Conservation (phyloP, 495 filamentous ascomycete genomes). For the Hypoxylon rickii region DNA sequence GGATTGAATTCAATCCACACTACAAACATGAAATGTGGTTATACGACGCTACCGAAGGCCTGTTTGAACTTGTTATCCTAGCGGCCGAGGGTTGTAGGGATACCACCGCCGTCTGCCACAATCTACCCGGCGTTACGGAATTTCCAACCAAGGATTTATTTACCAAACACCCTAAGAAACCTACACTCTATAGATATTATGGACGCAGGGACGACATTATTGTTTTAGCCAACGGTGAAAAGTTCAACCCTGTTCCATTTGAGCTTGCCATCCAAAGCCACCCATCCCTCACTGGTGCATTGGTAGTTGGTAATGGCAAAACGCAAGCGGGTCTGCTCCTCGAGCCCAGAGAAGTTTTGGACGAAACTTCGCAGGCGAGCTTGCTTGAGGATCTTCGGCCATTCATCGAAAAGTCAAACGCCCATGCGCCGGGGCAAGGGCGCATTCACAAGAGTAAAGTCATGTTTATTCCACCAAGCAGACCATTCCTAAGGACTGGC, state of each 20-base stretch:
- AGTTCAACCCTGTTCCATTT: conserved; percentile 53
- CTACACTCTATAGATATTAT: conserved; percentile 45
- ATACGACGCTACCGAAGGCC: conserved; percentile 26
- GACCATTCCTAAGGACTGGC: conserved; percentile 54
- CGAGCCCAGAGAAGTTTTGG: conserved; percentile 34
- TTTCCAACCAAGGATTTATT: conserved; percentile 56
- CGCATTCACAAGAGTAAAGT: conserved; percentile 56
- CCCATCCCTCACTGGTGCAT: conserved; percentile 42
- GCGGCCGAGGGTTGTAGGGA: conserved; percentile 6
- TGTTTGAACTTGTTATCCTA: conserved; percentile 29
- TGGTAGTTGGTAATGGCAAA: conserved; percentile 47
- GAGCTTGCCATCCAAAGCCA: conserved; percentile 37
- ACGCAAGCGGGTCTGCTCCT: conserved; percentile 50
- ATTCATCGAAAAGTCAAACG: conserved; percentile 53
- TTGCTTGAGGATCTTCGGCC: conserved; percentile 54
- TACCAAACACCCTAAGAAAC: conserved; percentile 43
- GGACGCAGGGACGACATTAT: conserved; percentile 58
- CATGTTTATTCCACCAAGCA: conserved; percentile 29
- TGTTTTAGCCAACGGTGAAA: conserved; percentile 59
- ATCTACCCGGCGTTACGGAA: conserved; percentile 45
- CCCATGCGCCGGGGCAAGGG: conserved; percentile 52
- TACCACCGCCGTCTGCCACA: conserved; percentile 36
- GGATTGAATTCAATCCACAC: conserved; percentile 30
- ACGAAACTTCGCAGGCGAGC: not conserved
- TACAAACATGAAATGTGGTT: conserved; percentile 28